phyloP scores from a whole-genome alignment of 2,329 filamentous ascomycete genomes.

The Aspergillus sp. region DNA sequence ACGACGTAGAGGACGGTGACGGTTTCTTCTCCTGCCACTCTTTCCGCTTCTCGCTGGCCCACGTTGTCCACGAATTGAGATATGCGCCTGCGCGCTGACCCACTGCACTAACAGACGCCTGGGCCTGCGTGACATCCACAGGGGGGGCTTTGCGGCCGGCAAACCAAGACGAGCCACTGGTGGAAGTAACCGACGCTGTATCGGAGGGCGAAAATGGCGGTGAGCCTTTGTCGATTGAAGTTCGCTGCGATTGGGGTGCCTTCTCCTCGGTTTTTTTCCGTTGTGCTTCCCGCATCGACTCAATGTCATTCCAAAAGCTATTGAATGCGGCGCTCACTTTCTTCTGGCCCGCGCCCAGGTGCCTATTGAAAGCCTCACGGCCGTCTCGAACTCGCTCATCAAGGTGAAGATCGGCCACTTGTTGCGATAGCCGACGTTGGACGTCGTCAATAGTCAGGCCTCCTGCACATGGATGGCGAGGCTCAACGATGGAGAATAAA shows the following conservation, averaged over 20 bases:
- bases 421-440: slow-evolving; percentile 82
- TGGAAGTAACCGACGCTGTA: slow-evolving; percentile 22
- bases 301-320: slow-evolving; percentile 86
- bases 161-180: slow-evolving; percentile 27
- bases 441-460: slow-evolving; percentile 93
- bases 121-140: slow-evolving; percentile 54
- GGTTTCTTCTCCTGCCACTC: slow-evolving; percentile 46
- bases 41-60: slow-evolving; percentile 53
- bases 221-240: slow-evolving; percentile 29
- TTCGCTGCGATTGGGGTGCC: slow-evolving; percentile 27
- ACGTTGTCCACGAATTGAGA: slow-evolving; percentile 62
- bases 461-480: slow-evolving; percentile 88
- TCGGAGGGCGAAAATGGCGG: slow-evolving; percentile 26
- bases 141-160: slow-evolving; percentile 31
- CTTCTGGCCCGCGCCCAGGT: slow-evolving; percentile 82
- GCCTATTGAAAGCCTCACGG: slow-evolving; percentile 81
- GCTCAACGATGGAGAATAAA: slow-evolving; percentile 91
- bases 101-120: slow-evolving; percentile 55
- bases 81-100: slow-evolving; percentile 61
- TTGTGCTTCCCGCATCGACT: slow-evolving; percentile 73
- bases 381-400: slow-evolving; percentile 86
- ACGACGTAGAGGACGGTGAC: slow-evolving; percentile 25
- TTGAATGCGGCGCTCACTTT: slow-evolving; percentile 86
- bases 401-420: slow-evolving; percentile 89
- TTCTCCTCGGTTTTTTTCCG: slow-evolving; percentile 50